These are phyloP conservation scores for Aspergillus unguis DNA, from an alignment of 2,329 filamentous ascomycete species.

Conservation along the genomic window DNA sequence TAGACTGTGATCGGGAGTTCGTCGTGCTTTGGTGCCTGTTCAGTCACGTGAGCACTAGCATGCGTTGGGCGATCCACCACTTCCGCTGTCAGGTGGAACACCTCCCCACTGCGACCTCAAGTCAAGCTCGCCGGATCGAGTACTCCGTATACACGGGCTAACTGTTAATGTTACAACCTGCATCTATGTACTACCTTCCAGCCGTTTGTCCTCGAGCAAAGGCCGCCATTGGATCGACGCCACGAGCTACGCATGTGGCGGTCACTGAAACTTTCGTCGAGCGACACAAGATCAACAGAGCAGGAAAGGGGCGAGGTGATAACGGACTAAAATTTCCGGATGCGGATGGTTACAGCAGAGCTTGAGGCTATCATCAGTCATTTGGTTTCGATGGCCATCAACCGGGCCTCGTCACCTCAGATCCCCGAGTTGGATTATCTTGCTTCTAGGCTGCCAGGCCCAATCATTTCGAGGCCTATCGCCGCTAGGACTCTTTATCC, in stretches of 20 bases:
- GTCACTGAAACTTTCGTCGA: conserved; percentile 1
- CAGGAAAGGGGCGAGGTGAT: neutral
- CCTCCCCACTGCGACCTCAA: no score
- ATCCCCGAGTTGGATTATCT: neutral
- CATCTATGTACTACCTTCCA: conserved; percentile 8
- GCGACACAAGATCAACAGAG: neutral
- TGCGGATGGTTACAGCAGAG: conserved; percentile 4
- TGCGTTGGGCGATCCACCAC: neutral
- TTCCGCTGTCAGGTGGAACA: no score
- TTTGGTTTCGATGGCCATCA: neutral
- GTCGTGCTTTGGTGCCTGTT: conserved; percentile 13
- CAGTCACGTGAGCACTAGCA: conserved; percentile 15
- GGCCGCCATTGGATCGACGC: conserved; percentile 1
- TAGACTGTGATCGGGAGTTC: conserved; percentile 1
- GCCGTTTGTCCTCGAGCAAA: neutral
- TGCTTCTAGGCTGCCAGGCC: neutral
- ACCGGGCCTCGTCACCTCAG: neutral
- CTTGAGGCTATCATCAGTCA: conserved; percentile 4
- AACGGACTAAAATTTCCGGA: neutral
- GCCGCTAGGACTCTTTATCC: neutral
- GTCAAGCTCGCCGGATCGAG: no score
- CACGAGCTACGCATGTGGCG: conserved; percentile 5
- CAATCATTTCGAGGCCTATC: neutral
- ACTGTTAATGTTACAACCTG: neutral
- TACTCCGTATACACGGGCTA: neutral